These are phyloP conservation scores for Ananas comosus DNA, from an alignment of 176 grass and related monocot genomes.

Conservation along the genomic window DNA sequence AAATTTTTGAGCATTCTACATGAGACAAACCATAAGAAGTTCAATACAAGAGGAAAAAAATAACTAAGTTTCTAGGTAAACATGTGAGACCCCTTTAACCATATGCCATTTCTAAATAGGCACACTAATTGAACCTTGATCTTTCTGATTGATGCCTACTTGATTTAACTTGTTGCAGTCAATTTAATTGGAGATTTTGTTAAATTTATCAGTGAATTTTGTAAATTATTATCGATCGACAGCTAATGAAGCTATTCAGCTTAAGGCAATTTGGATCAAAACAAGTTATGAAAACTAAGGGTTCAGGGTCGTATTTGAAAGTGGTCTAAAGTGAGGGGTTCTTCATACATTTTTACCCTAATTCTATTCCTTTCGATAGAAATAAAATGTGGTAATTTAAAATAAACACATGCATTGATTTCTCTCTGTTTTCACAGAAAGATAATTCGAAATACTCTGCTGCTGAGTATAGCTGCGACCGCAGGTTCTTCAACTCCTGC, in stretches of 20 bases:
- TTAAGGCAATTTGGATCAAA: too few species aligned
- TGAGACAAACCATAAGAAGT: constrained; percentile 3
- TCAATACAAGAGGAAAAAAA: constrained; percentile 6
- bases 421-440: constrained; percentile 62
- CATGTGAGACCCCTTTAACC: too few species aligned
- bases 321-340: too few species aligned
- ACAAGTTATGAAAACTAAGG: too few species aligned
- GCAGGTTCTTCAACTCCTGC: constrained; percentile 92
- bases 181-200: too few species aligned
- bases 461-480: constrained; percentile 80
- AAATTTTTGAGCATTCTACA: constrained; percentile 73
- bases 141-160: too few species aligned
- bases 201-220: too few species aligned
- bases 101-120: too few species aligned
- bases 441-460: constrained; percentile 96
- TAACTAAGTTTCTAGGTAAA: too few species aligned
- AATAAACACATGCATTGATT: constrained; percentile 46
- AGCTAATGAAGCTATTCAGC: too few species aligned
- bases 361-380: constrained; percentile 4
- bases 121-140: background rate
- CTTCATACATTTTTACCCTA: background rate
- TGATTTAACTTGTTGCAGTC: too few species aligned
- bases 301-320: too few species aligned
- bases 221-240: background rate
- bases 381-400: constrained; percentile 13